Evolutionary conservation across 768 basidiomycete genomes (phyloP), one percentile per base, ranked within the genome.

Genomic region (Pleurotus pulmonarius): DNA sequence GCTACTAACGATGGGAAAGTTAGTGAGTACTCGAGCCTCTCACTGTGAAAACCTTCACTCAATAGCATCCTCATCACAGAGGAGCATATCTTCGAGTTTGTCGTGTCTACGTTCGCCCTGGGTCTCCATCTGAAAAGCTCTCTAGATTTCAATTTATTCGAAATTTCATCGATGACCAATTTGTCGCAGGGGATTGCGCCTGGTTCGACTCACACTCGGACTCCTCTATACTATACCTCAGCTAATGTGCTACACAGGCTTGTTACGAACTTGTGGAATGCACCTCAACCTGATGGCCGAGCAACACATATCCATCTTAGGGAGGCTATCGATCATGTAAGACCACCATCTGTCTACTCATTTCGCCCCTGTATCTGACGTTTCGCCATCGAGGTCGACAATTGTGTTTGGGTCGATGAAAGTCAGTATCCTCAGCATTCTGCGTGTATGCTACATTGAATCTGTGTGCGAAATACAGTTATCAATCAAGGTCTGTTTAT

Each of bases 1-100:
- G 25, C 37, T 4, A 29, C 11, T 15, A 34, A 34, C 25, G 48
- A 49, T 16, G 48, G 48, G 25, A 49, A 49, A 49, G 48, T 49
- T n/a, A 34, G 48, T 49, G 20, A 26, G 48, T 49, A 22, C 26
- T 43, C 12, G 41, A 9, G 12, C 12, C 5, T 43, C 6, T 26
- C 26, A 26, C 8, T 15, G 6, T 15, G 41, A 43, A 8, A 18
- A 7, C 6, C 12, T 43, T 6, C 6, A 43, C 18, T 43, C 41
- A 43, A 5, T 15, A 43, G 20, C 20, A 20, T 12, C 18, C 13
- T 13, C 16, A 3, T 5, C 25, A n/a, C 15, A 49, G 48, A 25
- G 48, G 48, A 49, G 20, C 48, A 49, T n/a, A n/a, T 49, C 13
- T 49, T 49, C n/a, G 48, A 49, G 48, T 49, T n/a, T 11, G 48